Conservation (phyloP, 192 early-diverging fungal species). For the Backusella australiensis region DNA sequence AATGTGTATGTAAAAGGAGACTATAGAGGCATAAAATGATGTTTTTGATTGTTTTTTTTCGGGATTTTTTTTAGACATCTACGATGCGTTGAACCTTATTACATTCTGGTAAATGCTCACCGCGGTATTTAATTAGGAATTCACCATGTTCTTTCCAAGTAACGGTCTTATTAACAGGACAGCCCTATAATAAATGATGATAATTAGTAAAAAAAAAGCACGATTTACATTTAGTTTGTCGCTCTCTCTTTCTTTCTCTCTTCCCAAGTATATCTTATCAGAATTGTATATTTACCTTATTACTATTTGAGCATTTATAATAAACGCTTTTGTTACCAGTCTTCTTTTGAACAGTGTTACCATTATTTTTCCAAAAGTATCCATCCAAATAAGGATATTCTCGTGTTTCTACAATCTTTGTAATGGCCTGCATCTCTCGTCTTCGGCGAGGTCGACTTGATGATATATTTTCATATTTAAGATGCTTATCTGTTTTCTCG, state of each 20-base stretch:
- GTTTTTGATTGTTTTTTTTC: conserved; percentile 2
- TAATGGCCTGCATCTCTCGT: conserved; percentile 59
- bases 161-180: conserved; percentile 55
- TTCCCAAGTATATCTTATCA: not conserved
- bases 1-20: not conserved
- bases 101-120: conserved; percentile 52
- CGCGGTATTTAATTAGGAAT: conserved; percentile 53
- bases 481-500: not conserved
- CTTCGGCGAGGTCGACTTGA: conserved; percentile 43
- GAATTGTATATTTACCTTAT: conserved; percentile 34
- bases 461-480: conserved; percentile 1
- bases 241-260: not conserved
- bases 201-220: conserved; percentile 14
- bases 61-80: conserved; percentile 22
- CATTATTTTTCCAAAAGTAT: conserved; percentile 59
- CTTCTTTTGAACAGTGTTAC: conserved; percentile 56
- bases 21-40: not conserved
- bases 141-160: conserved; percentile 52
- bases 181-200: conserved; percentile 14
- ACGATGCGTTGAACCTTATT: conserved; percentile 43
- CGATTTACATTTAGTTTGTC: not conserved
- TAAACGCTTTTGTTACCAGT: conserved; percentile 57
- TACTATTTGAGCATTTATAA: conserved; percentile 59
- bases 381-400: conserved; percentile 47
- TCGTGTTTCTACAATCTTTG: conserved; percentile 52